Evolutionary conservation across 768 basidiomycete species (phyloP), one percentile per base, ranked within the genome.

Genomic region (Rhodosporidiobolus odoratus): DNA sequence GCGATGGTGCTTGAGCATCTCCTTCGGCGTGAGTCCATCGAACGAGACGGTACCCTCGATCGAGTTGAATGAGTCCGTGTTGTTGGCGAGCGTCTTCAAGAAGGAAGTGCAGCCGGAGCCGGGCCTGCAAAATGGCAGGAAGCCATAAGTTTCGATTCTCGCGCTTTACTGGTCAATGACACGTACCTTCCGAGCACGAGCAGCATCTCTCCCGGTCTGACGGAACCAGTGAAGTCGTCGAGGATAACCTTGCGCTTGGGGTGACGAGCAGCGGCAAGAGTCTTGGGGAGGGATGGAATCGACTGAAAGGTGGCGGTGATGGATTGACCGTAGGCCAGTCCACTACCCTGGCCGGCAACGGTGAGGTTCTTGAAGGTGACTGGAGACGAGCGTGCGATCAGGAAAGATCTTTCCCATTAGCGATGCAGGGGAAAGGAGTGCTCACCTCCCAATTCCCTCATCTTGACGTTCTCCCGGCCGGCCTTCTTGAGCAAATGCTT

Each of bases 121-220:
- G 25, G 70, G 73, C 8, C 63, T 65, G 54, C 9, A 64, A 23
- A n/a, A 40, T 27, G 12, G 27, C 15, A 43, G 40, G 19, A 38
- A 41, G 1, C 10, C 13, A 4, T 10, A 17, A 78, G 85, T 83
- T 43, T 81, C 79, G 71, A 82, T 76, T 15, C 79, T 76, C 0
- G 25, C 4, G 58, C 83, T 82, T 34, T 81, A 75, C 16, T 81
- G 80, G 21, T 79, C 15, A 9, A 50, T 74, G 64, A 81, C n/a
- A n/a, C 80, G 12, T 71, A 75, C 58, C 82, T 80, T 50, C 82
- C 78, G 23, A 80, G 80, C 4, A 82, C 81, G 61, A 83, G 84
- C 76, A 90, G 88, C 91, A 91, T 89, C 80, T 90, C 88, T 23
- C 88, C 88, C 0, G 87, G 84, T 7, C 84, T 82, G 19, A 89